Evolutionary conservation across 108 stramenopile genomes (phyloP), one percentile per base, ranked within the genome.

Genomic region (Aurantiochytrium sp.): DNA sequence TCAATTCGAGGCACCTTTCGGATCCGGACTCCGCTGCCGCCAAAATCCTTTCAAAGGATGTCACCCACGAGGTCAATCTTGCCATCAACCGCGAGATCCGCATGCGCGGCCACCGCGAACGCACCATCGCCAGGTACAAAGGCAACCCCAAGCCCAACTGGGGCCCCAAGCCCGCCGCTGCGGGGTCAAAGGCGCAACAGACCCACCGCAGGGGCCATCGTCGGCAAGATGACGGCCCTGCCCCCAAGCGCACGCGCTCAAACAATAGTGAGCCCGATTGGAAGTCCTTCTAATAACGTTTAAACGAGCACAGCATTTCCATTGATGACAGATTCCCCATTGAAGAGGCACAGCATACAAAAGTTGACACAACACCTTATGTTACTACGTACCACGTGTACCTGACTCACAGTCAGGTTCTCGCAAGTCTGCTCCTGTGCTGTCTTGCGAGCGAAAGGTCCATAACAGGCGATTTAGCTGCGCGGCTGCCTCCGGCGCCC

Each of bases 121-220:
- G 94, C 95, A 4, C 86, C 85, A 48, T 81, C 45, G 15, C 39
- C 52, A 87, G 96, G 45, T 97, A 94, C 87, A 94, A 96, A 3
- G 37, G 69, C 39, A 97, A 97, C 92, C 96, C 96, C 55, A 93
- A 95, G 89, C 90, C 93, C 5, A 89, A 97, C 86, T 97, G 96
- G 96, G 96, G 96, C 45, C 96, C 96, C 15, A 96, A 96, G 88
- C 88, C 91, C 68, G 92, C 91, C 30, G 95, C 96, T 0, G 45
- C 45, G 17, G 73, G 73, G 2, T 48, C 73, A 6, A 48, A 41
- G 73, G 15, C 42, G 6, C 39, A 30, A 19, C 73, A 81, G 32
- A 81, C 73, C n/a, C 73, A 81, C 39, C 59, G 59, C 34, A 65
- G 59, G 34, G 24, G 32, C 8, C 15, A 34, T 19, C 59, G 32